These are phyloP conservation scores for Chamaecyparis obtusa DNA, from an alignment of 75 land plant genomes.

Conservation along the genomic window DNA sequence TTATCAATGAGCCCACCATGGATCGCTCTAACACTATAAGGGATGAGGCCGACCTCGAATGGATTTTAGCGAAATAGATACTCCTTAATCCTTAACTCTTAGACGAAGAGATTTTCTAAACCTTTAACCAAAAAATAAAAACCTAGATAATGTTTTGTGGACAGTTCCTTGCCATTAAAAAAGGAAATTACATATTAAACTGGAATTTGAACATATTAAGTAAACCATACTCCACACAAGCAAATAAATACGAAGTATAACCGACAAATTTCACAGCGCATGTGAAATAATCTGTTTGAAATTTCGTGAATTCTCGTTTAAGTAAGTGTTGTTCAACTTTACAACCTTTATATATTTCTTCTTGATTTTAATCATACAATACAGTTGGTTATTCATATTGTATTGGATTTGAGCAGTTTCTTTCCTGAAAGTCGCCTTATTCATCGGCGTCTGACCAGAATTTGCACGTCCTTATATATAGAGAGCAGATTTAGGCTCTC, in stretches of 20 bases:
- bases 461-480: constrained; percentile 7
- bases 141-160: no score
- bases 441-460: not conserved
- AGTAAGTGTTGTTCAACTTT: not conserved
- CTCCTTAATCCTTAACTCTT: no score
- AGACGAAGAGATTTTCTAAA: no score
- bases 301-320: not conserved
- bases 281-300: not conserved
- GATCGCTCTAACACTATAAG: no score
- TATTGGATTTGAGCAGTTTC: not conserved
- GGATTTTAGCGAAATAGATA: no score
- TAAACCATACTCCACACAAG: not conserved
- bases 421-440: constrained; percentile 6
- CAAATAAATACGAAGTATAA: not conserved
- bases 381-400: not conserved
- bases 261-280: constrained; percentile 4
- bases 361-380: not conserved
- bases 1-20: no score
- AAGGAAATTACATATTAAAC: not conserved
- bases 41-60: no score
- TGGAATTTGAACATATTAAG: not conserved
- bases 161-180: no score
- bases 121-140: no score
- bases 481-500: not conserved
- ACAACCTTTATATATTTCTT: not conserved